Conservation (phyloP, 1,284 basidiomycete genomes). For the Cryptococcus sp. region DNA sequence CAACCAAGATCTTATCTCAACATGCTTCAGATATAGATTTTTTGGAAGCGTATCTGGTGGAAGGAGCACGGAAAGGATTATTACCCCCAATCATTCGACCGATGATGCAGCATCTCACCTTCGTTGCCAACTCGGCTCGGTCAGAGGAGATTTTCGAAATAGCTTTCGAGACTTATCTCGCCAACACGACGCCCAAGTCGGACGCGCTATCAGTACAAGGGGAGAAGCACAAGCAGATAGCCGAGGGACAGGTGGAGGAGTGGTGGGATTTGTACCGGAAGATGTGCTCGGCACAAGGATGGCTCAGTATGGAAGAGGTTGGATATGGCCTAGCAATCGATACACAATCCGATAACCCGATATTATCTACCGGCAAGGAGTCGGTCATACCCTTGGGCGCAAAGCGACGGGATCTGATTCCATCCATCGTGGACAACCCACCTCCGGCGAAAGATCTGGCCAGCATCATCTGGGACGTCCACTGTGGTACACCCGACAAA, state of each 20-base stretch:
- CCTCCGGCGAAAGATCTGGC: constrained; percentile 11
- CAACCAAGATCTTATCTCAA: constrained; percentile 13
- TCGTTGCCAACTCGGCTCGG: constrained; percentile 12
- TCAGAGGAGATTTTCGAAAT: constrained; percentile 11
- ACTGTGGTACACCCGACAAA: neutral
- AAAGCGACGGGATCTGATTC: neutral
- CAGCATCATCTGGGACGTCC: constrained; percentile 11
- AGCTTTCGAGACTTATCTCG: constrained; percentile 13
- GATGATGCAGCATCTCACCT: constrained; percentile 20
- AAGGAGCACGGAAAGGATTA: constrained; percentile 29
- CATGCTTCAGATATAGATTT: constrained; percentile 17
- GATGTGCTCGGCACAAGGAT: neutral
- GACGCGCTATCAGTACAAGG: constrained; percentile 18
- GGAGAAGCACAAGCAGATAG: constrained; percentile 4
- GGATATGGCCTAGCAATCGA: neutral
- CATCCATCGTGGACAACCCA: neutral
- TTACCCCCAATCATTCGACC: constrained; percentile 24
- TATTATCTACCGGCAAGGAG: neutral
- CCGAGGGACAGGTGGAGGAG: constrained; percentile 8
- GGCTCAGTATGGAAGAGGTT: constrained; percentile 1
- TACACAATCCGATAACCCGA: neutral
- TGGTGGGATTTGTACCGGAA: constrained; percentile 31
- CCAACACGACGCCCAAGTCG: constrained; percentile 12
- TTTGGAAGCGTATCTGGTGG: constrained; percentile 17
- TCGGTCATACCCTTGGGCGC: neutral